phyloP scores from a whole-genome alignment of 169 alveolate species.

The Theileria sp. region DNA sequence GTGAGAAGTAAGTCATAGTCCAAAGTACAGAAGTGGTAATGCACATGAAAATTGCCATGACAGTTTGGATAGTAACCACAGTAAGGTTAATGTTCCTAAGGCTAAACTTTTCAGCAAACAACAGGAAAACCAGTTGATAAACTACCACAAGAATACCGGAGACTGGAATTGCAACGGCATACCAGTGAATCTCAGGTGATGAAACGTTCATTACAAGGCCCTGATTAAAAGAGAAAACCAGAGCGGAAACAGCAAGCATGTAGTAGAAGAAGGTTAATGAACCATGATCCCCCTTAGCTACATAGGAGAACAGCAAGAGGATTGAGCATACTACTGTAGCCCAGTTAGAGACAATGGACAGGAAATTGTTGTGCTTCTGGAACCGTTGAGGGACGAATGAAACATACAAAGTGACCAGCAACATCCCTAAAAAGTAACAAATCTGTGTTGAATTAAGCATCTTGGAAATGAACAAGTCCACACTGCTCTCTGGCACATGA shows the following conservation, averaged over 20 bases:
- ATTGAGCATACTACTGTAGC: not conserved
- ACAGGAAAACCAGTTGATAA: conserved; percentile 14
- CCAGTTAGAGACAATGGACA: conserved; percentile 25
- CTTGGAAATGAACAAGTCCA: conserved; percentile 18
- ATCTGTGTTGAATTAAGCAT: not conserved
- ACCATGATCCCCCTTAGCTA: conserved; percentile 18
- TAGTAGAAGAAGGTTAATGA: conserved; percentile 14
- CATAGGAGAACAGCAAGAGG: conserved; percentile 8
- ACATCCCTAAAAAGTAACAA: conserved; percentile 5
- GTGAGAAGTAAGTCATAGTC: not conserved
- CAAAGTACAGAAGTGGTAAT: conserved; percentile 11
- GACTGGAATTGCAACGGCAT: conserved; percentile 15
- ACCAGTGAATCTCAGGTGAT: conserved; percentile 2
- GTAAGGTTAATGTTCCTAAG: not conserved
- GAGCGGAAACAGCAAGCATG: not conserved
- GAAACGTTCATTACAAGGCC: conserved; percentile 18
- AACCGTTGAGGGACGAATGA: not conserved
- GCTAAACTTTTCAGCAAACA: not conserved
- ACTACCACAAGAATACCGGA: conserved; percentile 10
- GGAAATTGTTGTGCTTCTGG: conserved; percentile 2
- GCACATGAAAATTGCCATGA: not conserved
- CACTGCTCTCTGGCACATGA: conserved; percentile 17
- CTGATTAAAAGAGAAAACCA: conserved; percentile 12
- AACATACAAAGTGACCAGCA: not conserved
- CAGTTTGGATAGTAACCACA: conserved; percentile 5